Base-by-base conservation (phyloP, 169 alveolate species). In the Eimeria zaria region DNA sequence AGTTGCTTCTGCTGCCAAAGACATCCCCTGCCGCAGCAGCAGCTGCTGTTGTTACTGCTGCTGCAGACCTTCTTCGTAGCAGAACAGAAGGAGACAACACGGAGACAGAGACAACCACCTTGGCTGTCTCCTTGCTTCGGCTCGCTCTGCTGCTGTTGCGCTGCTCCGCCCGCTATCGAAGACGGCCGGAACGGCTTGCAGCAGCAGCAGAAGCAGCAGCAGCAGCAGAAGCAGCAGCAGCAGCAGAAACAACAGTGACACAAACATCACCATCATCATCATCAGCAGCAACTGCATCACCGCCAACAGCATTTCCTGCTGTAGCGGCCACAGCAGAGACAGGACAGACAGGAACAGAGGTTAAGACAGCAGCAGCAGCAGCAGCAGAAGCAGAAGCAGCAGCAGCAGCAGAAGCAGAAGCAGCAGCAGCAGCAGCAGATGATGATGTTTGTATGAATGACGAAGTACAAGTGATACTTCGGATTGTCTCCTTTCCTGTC, bases 21-120 rank as follows among this genome's bases (percentile, higher is more conserved):
- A 20, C 51, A 22, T 12, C 73, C 51, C 73, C 90, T n/a, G 74
- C 90, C 30, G 90, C 90, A 55, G 90, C 90, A 51, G 90, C 90
- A 48, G 53, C 58, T 51, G 90, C 64, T 48, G 69, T 30, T 51
- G 71, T 81, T 48, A 44, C 71, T 81, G 90, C 48, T 30, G 90
- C 90, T 51, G 90, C 90, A 11, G 90, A 11, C 4, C 36, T 48
- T 71, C 41, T 51, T 36, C 30, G 71, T 30, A 55, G 41, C 11
- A 11, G 0, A 24, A 22, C 0, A 24, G 39, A 44, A 74, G 85
- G 85, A 74, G 55, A 41, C 55, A 22, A 2, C 85, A 18, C 33
- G 7, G 16, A 22, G 60, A 41, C 41, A 74, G 16, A 16, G 24
- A n/a, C n/a, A n/a, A n/a, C n/a, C n/a, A 44, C 33, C 7, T 4